Conservation (phyloP, 441 rosid species). For the Omphalea diandra region DNA sequence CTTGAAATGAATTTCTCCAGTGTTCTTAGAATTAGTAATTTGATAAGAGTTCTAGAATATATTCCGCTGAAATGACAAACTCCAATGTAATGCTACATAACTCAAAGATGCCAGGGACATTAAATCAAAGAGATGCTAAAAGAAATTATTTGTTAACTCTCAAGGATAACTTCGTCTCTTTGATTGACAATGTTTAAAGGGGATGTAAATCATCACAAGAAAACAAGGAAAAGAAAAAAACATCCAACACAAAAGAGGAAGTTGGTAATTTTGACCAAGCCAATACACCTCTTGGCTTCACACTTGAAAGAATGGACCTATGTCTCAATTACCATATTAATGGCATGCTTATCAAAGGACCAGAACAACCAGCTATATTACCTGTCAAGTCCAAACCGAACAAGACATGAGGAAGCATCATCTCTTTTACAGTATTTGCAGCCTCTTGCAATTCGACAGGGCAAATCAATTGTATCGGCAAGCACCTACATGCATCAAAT, state of each 20-base stretch:
- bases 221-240: slow-evolving; percentile 3
- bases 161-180: neutral
- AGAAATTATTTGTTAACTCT: neutral
- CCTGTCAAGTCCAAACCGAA: slow-evolving; percentile 93
- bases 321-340: neutral
- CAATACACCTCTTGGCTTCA: slow-evolving; percentile 1
- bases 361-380: slow-evolving; percentile 26
- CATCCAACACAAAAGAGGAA: neutral
- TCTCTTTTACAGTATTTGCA: slow-evolving; percentile 87
- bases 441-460: slow-evolving; percentile 96
- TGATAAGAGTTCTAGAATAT: neutral
- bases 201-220: slow-evolving; percentile 3
- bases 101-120: slow-evolving; percentile 7
- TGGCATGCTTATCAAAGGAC: slow-evolving; percentile 13
- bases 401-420: slow-evolving; percentile 95
- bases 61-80: neutral
- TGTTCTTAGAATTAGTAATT: neutral
- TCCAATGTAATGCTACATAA: slow-evolving; percentile 5
- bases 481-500: slow-evolving; percentile 58
- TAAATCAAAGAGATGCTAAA: neutral
- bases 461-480: slow-evolving; percentile 89
- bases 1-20: neutral
- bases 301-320: neutral
- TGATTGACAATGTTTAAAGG: neutral
- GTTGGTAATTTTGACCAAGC: neutral